Conservation (phyloP, 257 asterid species). For the Anisodus acutangulus region DNA sequence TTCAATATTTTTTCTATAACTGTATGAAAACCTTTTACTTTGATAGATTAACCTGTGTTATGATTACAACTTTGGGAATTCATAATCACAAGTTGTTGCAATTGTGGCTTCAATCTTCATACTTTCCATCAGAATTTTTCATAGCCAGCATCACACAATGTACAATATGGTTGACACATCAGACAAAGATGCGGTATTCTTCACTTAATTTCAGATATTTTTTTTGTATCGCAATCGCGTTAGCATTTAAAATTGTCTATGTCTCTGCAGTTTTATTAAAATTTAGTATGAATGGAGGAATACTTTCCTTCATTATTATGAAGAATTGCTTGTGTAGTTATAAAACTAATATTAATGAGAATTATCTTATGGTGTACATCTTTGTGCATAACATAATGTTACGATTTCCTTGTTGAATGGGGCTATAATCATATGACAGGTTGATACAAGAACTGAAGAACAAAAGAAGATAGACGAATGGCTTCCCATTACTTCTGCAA, state of each 20-base stretch:
- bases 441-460: conserved; percentile 38
- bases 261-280: not conserved
- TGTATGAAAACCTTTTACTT: not conserved
- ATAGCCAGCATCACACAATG: not conserved
- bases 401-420: not conserved
- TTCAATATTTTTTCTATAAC: not conserved
- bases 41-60: not conserved
- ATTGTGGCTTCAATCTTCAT: not conserved
- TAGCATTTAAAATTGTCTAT: not conserved
- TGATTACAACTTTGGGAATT: not conserved
- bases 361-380: too few species aligned
- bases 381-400: not conserved
- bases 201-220: not conserved
- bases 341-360: too few species aligned
- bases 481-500: conserved; percentile 52
- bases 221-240: not conserved
- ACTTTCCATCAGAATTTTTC: not conserved
- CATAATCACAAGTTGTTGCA: not conserved
- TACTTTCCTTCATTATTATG: too few species aligned
- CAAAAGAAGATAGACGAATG: conserved; percentile 50
- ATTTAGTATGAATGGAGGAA: not conserved
- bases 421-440: conserved; percentile 24
- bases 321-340: too few species aligned
- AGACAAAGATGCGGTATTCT: not conserved
- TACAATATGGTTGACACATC: not conserved